A percentile compares a stretch with the other conserved stretches of the same genome.
Evolutionary conservation across 2,329 filamentous ascomycete genomes (phyloP).

Genomic region (Calonectria naviculata): DNA sequence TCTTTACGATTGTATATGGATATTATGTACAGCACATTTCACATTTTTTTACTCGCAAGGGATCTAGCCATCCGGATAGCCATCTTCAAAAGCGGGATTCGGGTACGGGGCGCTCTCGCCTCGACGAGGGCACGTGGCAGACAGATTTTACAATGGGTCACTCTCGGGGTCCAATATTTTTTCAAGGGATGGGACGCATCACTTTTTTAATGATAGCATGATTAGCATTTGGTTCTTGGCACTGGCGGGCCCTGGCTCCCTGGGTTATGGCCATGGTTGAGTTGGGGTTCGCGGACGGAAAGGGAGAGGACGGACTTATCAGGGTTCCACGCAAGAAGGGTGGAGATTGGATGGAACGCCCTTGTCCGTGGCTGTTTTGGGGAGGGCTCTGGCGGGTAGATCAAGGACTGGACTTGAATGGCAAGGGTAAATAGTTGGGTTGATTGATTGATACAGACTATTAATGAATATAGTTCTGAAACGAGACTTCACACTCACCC

Average conservation of each 20-base stretch:
- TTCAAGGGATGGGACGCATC: constrained; percentile 38
- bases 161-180: constrained; percentile 29
- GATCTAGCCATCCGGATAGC: constrained; percentile 11
- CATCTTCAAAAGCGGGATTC: constrained; percentile 14
- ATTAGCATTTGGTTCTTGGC: constrained; percentile 49
- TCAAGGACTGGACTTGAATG: constrained; percentile 35
- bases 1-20: constrained; percentile 51
- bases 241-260: constrained; percentile 39
- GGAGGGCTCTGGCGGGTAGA: constrained; percentile 26
- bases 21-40: constrained; percentile 50
- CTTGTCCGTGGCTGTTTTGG: constrained; percentile 20
- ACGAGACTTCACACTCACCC: constrained; percentile 3
- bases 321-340: constrained; percentile 12
- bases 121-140: constrained; percentile 14
- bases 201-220: constrained; percentile 53
- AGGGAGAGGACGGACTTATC: constrained; percentile 19
- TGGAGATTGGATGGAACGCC: constrained; percentile 28
- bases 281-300: constrained; percentile 17
- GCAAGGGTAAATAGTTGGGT: constrained; percentile 23
- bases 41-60: constrained; percentile 22
- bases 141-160: constrained; percentile 27
- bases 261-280: constrained; percentile 30
- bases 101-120: background rate
- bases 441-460: constrained; percentile 38
- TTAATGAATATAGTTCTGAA: constrained; percentile 45